phyloP scores from a whole-genome alignment of 306 rosid species.

The Citrullus mucosospermus region DNA sequence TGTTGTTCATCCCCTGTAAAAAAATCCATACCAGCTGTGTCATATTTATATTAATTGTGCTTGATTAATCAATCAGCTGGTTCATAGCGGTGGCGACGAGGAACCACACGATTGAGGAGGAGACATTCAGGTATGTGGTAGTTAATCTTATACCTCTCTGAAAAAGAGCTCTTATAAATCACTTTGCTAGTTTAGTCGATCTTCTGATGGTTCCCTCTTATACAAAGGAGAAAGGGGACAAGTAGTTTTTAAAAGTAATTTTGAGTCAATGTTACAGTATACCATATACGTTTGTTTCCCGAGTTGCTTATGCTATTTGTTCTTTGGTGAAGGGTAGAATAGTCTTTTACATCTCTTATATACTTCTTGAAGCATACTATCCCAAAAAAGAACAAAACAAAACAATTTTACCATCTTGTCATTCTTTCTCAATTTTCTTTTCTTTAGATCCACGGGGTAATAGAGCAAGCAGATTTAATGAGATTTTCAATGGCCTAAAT shows the following conservation, averaged over 20 bases:
- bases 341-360: background rate
- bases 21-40: background rate
- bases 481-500: background rate
- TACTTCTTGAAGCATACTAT: background rate
- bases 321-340: background rate
- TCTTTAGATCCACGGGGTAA: background rate
- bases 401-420: background rate
- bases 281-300: background rate
- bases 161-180: background rate
- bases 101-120: conserved; percentile 17
- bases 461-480: background rate
- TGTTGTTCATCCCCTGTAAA: background rate
- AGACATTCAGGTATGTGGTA: background rate
- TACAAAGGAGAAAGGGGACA: background rate
- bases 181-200: background rate
- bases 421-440: background rate
- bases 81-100: conserved; percentile 38
- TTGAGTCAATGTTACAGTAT: background rate
- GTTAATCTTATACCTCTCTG: background rate
- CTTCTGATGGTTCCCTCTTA: background rate
- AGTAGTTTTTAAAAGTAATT: background rate
- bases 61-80: conserved; percentile 41
- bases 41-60: background rate
- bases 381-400: background rate
- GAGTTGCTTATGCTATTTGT: background rate